Evolutionary conservation across 768 basidiomycete species (phyloP).

Genomic region (Collybiopsis confluens): DNA sequence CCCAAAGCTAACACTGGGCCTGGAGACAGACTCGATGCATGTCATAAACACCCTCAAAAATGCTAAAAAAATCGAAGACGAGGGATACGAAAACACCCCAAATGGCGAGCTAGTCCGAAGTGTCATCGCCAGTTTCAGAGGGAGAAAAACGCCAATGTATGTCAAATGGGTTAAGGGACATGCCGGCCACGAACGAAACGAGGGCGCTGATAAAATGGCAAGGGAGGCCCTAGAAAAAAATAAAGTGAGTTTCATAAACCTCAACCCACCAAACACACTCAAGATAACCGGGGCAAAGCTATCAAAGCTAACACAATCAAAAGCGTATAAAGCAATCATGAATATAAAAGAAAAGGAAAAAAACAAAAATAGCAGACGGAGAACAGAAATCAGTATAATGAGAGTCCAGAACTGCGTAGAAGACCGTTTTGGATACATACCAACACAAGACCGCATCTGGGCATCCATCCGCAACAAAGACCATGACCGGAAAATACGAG

Average conservation of each 20-base stretch:
- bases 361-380: too few relatives aligned
- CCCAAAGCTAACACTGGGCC: too few relatives aligned
- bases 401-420: neutral
- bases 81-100: too few relatives aligned
- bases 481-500: neutral
- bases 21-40: too few relatives aligned
- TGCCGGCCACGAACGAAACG: constrained; percentile 15
- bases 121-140: constrained; percentile 6
- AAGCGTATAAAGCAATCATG: constrained; percentile 10
- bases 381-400: neutral
- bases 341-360: neutral
- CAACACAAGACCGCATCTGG: constrained; percentile 1
- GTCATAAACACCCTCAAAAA: too few relatives aligned
- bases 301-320: constrained; percentile 12
- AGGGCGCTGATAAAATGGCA: constrained; percentile 20
- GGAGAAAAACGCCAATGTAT: constrained; percentile 10
- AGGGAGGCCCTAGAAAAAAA: constrained; percentile 10
- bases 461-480: constrained; percentile 1
- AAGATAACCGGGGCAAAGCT: constrained; percentile 14
- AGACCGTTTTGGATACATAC: constrained; percentile 2
- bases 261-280: neutral
- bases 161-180: constrained; percentile 27
- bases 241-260: constrained; percentile 5
- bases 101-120: neutral
- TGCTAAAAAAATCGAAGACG: too few relatives aligned